Evolutionary conservation across 495 filamentous ascomycete genomes (phyloP), one percentile per base, ranked within the genome.

Genomic region (Penicillium cosmopolitanum): DNA sequence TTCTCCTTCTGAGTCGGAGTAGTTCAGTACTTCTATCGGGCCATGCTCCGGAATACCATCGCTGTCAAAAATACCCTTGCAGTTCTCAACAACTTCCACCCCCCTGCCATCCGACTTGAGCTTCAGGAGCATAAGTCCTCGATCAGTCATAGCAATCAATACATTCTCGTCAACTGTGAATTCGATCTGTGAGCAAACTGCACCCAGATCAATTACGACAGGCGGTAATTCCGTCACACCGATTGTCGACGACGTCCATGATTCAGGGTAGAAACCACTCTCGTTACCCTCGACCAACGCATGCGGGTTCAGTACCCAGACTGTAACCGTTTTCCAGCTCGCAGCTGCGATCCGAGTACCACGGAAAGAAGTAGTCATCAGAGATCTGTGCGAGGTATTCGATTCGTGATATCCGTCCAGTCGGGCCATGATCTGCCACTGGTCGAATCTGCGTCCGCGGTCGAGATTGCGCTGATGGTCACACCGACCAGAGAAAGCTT

Each of bases 111-210:
- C 44, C 9, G 68, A 64, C 10, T 69, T 58, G 15, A 81, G 56
- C 64, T 75, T 59, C 70, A 77, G 73, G 12, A 67, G 51, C 65
- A 79, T 73, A 33, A 82, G 50, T 12, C 81, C 81, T 42, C 68
- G 73, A 62, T 82, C 80, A 15, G 81, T 82, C 11, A 80, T 64
- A 9, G 69, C 78, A 58, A 77, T 56, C n/a, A 82, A 58, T 34
- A 76, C 71, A 53, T 77, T 57, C 55, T 82, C 79, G 2, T 69
- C 63, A 3, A 73, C 62, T 19, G 62, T 66, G 51, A 80, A 80
- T 11, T 50, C 53, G 33, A 80, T 28, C 48, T 80, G 69, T 42
- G 67, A 79, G 50, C 74, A 77, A 36, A 83, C 71, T 11, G 71
- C 80, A 64, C 76, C 65, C 12, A 77, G 55, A 1, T 68, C 66